Evolutionary conservation across 305 asterid species (phyloP).

Genomic region (Andrographis paniculata): DNA sequence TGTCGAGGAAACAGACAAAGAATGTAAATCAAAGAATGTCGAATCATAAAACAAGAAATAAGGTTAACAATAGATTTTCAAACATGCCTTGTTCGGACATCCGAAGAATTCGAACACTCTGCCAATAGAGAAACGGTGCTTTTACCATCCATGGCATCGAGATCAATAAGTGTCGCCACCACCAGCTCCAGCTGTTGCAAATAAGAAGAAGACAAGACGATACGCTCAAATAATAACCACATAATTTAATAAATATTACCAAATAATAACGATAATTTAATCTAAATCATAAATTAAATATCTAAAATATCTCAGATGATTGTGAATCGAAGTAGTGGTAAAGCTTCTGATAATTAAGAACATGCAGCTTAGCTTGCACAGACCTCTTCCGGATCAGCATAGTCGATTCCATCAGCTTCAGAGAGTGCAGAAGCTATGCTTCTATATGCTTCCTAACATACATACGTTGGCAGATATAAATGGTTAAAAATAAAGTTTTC

Average conservation of each 20-base stretch:
- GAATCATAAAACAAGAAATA: too few relatives aligned
- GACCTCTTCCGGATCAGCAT: slow-evolving; percentile 96
- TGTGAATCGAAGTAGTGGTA: background rate
- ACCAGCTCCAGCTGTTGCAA: slow-evolving; percentile 70
- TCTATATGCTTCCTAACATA: slow-evolving; percentile 75
- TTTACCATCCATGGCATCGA: slow-evolving; percentile 98
- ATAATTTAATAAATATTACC: too few relatives aligned
- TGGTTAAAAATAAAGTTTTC: slow-evolving; percentile 6
- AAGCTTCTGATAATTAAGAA: background rate
- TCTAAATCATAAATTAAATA: too few relatives aligned
- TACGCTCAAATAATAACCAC: too few relatives aligned
- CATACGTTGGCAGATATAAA: slow-evolving; percentile 3
- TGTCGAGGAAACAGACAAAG: too few relatives aligned
- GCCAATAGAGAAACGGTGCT: slow-evolving; percentile 73
- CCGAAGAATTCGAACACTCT: slow-evolving; percentile 90
- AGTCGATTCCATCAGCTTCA: slow-evolving; percentile 95
- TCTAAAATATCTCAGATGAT: too few relatives aligned
- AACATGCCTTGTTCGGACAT: slow-evolving; percentile 76
- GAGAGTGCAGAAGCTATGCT: slow-evolving; percentile 89
- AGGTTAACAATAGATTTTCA: background rate
- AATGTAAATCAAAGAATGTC: too few relatives aligned
- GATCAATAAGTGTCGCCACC: slow-evolving; percentile 82
- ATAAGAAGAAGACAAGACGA: slow-evolving; percentile 14
- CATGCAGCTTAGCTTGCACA: slow-evolving; percentile 12
- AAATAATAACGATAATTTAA: too few relatives aligned